A percentile compares a stretch with the other conserved stretches of the same genome.
phyloP scores from a whole-genome alignment of 805 yeast species.

The Crinitomyces ghanaensis region DNA sequence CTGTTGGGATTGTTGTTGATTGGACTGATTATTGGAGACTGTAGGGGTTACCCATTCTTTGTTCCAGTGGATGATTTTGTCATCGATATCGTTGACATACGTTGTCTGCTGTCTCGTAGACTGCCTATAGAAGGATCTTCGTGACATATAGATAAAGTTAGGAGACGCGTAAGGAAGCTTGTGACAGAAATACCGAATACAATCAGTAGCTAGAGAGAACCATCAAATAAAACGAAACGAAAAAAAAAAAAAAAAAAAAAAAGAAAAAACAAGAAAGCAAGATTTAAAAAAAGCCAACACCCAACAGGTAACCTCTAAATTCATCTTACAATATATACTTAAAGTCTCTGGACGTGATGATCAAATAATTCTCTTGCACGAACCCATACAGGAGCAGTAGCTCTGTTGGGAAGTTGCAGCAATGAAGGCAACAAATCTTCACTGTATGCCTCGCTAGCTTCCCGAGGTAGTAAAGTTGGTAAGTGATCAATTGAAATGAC shows the following conservation, averaged over 20 bases:
- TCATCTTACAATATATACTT: too few species aligned
- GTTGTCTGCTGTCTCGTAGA: conserved; percentile 12
- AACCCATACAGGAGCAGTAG: conserved; percentile 80
- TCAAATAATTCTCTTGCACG: conserved; percentile 77
- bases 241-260: too few species aligned
- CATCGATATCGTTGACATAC: conserved; percentile 15
- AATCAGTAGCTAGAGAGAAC: too few species aligned
- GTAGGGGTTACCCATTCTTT: conserved; percentile 27
- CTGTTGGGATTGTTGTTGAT: conserved; percentile 1
- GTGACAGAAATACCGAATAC: too few species aligned
- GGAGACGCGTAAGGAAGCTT: too few species aligned
- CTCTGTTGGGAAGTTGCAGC: conserved; percentile 71
- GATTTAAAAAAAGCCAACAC: too few species aligned
- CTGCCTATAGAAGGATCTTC: conserved; percentile 16
- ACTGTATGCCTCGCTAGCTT: conserved; percentile 86
- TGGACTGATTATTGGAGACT: too few species aligned
- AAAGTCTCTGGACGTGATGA: conserved; percentile 75
- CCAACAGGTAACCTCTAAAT: too few species aligned
- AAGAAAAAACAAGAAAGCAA: too few species aligned
- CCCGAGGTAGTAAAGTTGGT: conserved; percentile 93
- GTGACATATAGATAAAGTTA: conserved; percentile 8
- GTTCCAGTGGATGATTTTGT: conserved; percentile 22
- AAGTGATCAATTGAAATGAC: conserved; percentile 94
- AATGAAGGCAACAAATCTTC: conserved; percentile 82
- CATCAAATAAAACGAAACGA: too few species aligned